Conservation (phyloP, 768 basidiomycete species). For the Kwoniella sp. region DNA sequence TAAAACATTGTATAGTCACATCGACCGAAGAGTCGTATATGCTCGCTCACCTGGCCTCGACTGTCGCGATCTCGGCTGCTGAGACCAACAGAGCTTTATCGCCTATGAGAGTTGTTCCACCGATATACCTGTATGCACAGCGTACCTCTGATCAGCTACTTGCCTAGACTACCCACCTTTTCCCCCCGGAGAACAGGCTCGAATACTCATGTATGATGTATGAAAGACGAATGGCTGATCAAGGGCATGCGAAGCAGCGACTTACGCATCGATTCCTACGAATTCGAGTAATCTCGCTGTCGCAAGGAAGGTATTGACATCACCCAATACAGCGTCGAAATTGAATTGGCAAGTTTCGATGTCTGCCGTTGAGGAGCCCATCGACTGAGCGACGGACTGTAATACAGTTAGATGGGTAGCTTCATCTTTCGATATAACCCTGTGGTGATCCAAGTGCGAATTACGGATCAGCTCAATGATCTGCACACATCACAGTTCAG, state of each 20-base stretch:
- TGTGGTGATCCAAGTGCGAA: background rate
- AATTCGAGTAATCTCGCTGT: slow-evolving; percentile 37
- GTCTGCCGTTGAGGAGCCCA: slow-evolving; percentile 16
- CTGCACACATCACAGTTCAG: no score
- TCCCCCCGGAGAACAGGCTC: no score
- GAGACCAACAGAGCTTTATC: slow-evolving; percentile 17
- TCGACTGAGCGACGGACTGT: slow-evolving; percentile 20
- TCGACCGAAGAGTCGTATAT: background rate
- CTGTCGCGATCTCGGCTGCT: slow-evolving; percentile 26
- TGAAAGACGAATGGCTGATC: no score
- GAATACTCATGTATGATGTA: no score
- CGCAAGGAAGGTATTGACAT: slow-evolving; percentile 25
- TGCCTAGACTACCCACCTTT: no score
- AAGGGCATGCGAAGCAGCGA: no score
- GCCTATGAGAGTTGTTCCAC: slow-evolving; percentile 26
- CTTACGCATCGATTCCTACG: slow-evolving; percentile 38
- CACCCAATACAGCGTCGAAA: slow-evolving; percentile 22
- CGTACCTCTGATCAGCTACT: background rate
- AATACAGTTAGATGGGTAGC: slow-evolving; percentile 25
- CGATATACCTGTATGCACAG: slow-evolving; percentile 30
- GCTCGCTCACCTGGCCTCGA: slow-evolving; percentile 28
- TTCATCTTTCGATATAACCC: slow-evolving; percentile 28
- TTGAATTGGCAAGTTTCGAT: slow-evolving; percentile 31
- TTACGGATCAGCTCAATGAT: no score
- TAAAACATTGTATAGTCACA: no score